A percentile compares a stretch with the other conserved stretches of the same genome.
phyloP scores from a whole-genome alignment of 2,329 filamentous ascomycete species.

The Beauveria varroae region DNA sequence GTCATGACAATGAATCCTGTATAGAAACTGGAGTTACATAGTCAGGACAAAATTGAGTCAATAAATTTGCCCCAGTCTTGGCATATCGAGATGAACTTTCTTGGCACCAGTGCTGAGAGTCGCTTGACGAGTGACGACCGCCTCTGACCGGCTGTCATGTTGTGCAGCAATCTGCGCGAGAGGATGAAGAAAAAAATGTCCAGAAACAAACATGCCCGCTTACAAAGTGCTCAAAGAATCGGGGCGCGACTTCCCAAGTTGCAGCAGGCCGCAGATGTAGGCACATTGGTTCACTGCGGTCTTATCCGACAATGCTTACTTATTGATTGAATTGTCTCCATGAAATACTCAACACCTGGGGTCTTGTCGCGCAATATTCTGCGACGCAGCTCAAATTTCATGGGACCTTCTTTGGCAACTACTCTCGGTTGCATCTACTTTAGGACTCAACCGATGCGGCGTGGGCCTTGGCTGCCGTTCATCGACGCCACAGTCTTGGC shows the following conservation, averaged over 20 bases:
- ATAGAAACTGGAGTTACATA: background rate
- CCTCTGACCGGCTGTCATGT: background rate
- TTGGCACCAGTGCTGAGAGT: background rate
- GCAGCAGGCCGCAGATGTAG: background rate
- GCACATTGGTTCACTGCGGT: background rate
- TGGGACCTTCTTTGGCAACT: background rate
- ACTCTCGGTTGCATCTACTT: slow-evolving; percentile 4
- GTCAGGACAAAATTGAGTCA: too few species aligned
- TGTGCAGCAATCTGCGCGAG: too few species aligned
- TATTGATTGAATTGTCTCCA: background rate
- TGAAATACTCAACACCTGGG: background rate
- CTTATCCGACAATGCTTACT: background rate
- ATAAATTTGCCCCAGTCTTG: background rate
- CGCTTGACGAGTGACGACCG: background rate
- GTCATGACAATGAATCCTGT: too few species aligned
- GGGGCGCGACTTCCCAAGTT: too few species aligned
- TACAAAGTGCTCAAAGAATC: too few species aligned
- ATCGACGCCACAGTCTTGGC: slow-evolving; percentile 1
- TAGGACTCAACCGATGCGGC: slow-evolving; percentile 1
- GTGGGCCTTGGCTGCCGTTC: background rate
- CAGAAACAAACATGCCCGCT: background rate
- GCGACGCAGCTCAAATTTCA: background rate
- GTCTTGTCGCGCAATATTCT: background rate
- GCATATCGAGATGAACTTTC: background rate
- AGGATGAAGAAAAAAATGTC: too few species aligned